Evolutionary conservation across 2,329 filamentous ascomycete genomes (phyloP), one percentile per base, ranked within the genome.

Genomic region (Parafenestella ontariensis): DNA sequence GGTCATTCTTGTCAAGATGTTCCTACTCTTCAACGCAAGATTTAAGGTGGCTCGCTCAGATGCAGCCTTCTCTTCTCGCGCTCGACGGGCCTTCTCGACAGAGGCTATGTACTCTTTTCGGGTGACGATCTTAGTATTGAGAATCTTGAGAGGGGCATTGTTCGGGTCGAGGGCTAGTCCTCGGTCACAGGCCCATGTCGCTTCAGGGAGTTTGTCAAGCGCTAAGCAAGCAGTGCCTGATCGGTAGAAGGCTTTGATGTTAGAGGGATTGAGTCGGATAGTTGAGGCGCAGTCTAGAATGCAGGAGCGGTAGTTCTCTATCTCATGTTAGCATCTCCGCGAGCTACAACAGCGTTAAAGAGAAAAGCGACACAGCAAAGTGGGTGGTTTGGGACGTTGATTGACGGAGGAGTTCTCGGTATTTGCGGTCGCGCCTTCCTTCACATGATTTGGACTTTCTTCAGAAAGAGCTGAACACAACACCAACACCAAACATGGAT

Each of bases 211-310:
- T 69, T 91, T 91, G 73, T 90, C 89, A 15, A 97, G 85, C 1
- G 88, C 86, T 23, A 96, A 80, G 52, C 96, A 84, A 3, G 95
- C 94, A 55, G 83, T 82, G 2, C 90, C 86, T 50, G 90, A 92
- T 59, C 95, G 89, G 77, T 96, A 99, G 78, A 88, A 92, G 1
- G 95, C 94, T 79, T 99, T 99, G 69, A 96, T 76, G 74, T 96
- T 97, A 46, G 74, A 76, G 3, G 88, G 84, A 76, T 97, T 96
- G 54, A 97, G 81, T 34, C 87, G 85, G 56, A 99, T 83, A 1
- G 91, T 89, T 7, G 86, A 83, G 2, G 89, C 90, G 76, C 93
- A 95, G 81, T 98, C 95, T 43, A 89, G 83, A 69, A 89, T 96
- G 77, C 90, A 92, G 59, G 87, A 89, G 60, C 94, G 88, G 78